Base-by-base conservation (phyloP, 176 grass and related monocot genomes). In the Echinochloa phyllopogon region DNA sequence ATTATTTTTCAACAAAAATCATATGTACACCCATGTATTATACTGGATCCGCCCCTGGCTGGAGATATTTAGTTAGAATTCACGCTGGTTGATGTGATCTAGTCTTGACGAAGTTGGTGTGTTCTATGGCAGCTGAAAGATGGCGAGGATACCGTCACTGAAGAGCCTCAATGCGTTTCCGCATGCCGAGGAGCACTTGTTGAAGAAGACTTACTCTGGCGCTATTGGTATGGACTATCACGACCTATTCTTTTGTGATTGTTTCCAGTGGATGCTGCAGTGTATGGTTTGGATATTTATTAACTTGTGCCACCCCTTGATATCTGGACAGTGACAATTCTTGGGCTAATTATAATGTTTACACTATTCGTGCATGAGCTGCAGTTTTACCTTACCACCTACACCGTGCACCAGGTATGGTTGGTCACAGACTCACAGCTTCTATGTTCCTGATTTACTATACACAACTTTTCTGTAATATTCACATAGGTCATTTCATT, bases 151-250 rank as follows among this genome's bases (percentile, higher is more conserved):
- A 69, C 89, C 92, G 64, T 89, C 91, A 37, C 84, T 98, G 69
- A 95, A 84, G 87, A 98, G 90, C 87, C 93, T 98, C 65, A 93
- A 98, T 84, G 96, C 93, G 36, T 98, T 98, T 20, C 96, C 93
- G 43, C 96, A 93, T 59, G 96, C 96, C 13, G 93, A 98, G 61
- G 93, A 98, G 61, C 96, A 98, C 70, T 51, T 98, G 78, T 44
- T 98, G 69, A 83, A 94, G 89, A 98, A 98, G 86, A 98, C 96
- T 50, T 88, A 80, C 66, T 98, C 93, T 48, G 96, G 96, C 16
- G 96, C 96, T 81, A 80, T 98, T 36, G 96, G 93, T 98, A 82
- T 55, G 64, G 62, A 77, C 88, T 94, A 75, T 51, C 50, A 73
- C n/a, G 75, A 10, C 23, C 71, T n/a, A 21, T 63, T 83, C 1